Base-by-base conservation (phyloP, 352 stramenopile genomes). In the Pythium pyrilobum region DNA sequence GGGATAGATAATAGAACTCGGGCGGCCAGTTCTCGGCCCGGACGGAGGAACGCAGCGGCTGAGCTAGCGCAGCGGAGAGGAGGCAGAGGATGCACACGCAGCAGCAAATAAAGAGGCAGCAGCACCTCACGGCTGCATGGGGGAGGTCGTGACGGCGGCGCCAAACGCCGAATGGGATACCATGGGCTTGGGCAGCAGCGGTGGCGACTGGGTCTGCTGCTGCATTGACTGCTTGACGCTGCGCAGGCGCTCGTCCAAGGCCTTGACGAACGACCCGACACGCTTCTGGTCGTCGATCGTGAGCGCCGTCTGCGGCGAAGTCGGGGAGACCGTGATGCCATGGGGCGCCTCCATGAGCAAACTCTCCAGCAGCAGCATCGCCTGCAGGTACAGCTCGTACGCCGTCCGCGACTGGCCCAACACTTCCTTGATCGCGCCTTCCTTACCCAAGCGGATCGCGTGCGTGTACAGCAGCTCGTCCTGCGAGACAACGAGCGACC, bases 341-440 rank as follows among this genome's bases (percentile, higher is more conserved):
- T 52, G 34, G 0, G 66, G 47, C 4, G 71, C 64, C 40, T 87
- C 70, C 60, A 81, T 74, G 18, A 85, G 21, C 43, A 87, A 55
- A 39, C 72, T 87, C 58, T 87, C 72, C n/a, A 85, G 58, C 34
- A 84, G 45, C 5, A 87, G 65, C 45, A 83, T 69, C 10, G 74
- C 71, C 25, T 85, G 74, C 31, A 85, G 44, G 43, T 87, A 85
- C 20, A 80, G 64, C 42, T 87, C 73, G 44, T 84, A 79, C 20
- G 77, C 69, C 18, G 64, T 53, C 23, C 62, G 72, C 27, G 62
- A 70, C 42, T 87, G 79, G 11, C 79, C 77, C 15, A 90, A 64
- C 34, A 87, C 79, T 68, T 87, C 77, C 25, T 85, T 77, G 27
- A 90, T 73, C 1, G 79, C 76, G 1, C 67, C 77, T 55, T 90